Conservation (phyloP, 768 basidiomycete genomes). For the Suillus paluster region DNA sequence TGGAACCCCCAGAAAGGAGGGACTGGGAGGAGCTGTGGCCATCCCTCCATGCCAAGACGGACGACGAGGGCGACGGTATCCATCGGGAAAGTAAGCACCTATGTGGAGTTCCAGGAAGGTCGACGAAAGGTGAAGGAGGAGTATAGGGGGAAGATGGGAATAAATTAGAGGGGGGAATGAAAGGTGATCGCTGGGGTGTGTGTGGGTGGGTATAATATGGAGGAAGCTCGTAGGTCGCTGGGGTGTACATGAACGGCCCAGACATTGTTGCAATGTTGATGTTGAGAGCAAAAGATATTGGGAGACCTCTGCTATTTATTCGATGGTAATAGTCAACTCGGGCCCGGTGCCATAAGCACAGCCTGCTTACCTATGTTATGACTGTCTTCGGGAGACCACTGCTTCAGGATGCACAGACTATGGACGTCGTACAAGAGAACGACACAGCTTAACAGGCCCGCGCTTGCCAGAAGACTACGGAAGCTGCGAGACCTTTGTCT, state of each 20-base stretch:
- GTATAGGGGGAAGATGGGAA: constrained; percentile 45
- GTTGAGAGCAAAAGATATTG: background rate
- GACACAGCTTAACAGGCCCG: background rate
- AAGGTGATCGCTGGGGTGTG: constrained; percentile 45
- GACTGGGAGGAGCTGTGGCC: constrained; percentile 23
- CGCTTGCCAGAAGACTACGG: background rate
- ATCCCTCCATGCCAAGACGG: constrained; percentile 48
- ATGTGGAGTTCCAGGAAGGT: constrained; percentile 34
- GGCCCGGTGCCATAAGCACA: background rate
- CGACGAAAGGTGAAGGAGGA: constrained; percentile 30
- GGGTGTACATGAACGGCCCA: constrained; percentile 48
- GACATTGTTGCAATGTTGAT: constrained; percentile 33
- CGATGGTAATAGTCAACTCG: background rate
- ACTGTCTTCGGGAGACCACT: background rate
- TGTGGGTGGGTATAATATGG: constrained; percentile 38
- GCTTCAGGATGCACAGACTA: background rate
- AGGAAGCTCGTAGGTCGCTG: constrained; percentile 39
- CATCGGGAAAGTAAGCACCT: constrained; percentile 23
- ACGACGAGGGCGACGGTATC: constrained; percentile 38
- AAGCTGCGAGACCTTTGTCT: background rate
- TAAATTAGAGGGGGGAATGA: constrained; percentile 44
- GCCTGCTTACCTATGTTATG: background rate
- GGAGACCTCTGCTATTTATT: background rate
- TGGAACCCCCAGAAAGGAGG: constrained; percentile 25
- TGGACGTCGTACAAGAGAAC: background rate